Percentiles rank a stretch among this genome's conserved stretches.
Conservation (phyloP, 352 stramenopile genomes). For the Globisporangium viniferum region DNA sequence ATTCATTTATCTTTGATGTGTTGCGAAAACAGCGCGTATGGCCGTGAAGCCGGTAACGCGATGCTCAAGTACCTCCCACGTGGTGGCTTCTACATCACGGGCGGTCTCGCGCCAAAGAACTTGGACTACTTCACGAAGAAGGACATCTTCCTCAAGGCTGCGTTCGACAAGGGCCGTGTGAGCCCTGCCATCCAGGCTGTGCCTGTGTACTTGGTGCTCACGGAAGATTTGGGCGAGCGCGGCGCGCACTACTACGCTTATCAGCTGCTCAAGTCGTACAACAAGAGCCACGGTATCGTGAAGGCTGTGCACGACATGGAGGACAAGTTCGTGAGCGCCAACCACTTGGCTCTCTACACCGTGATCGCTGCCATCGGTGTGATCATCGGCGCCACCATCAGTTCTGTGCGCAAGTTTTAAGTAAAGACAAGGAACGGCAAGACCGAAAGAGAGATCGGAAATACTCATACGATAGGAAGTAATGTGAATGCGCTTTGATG, state of each 20-base stretch:
- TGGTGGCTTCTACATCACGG: conserved; percentile 96
- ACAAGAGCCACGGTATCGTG: conserved; percentile 32
- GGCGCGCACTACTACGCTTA: conserved; percentile 89
- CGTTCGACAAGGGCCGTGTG: conserved; percentile 89
- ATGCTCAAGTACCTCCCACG: conserved; percentile 95
- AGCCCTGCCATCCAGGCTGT: conserved; percentile 68
- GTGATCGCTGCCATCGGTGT: conserved; percentile 35
- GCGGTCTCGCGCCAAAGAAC: conserved; percentile 96
- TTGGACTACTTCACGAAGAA: conserved; percentile 90
- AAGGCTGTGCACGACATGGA: conserved; percentile 26
- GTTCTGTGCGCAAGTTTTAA: conserved; percentile 17
- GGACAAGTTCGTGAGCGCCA: conserved; percentile 33
- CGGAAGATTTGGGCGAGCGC: conserved; percentile 88
- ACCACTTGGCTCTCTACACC: conserved; percentile 47
- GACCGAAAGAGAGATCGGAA: background rate
- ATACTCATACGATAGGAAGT: conserved; percentile 7
- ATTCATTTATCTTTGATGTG: conserved; percentile 2
- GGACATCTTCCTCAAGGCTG: conserved; percentile 76
- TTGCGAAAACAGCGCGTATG: conserved; percentile 76
- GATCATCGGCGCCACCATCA: conserved; percentile 22
- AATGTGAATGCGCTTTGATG: conserved; percentile 19
- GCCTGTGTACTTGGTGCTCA: conserved; percentile 88
- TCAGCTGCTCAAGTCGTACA: conserved; percentile 69
- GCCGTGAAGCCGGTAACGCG: conserved; percentile 91
- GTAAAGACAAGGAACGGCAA: background rate